phyloP scores from a whole-genome alignment of 495 filamentous ascomycete genomes.

The Talaromyces thailandensis region DNA sequence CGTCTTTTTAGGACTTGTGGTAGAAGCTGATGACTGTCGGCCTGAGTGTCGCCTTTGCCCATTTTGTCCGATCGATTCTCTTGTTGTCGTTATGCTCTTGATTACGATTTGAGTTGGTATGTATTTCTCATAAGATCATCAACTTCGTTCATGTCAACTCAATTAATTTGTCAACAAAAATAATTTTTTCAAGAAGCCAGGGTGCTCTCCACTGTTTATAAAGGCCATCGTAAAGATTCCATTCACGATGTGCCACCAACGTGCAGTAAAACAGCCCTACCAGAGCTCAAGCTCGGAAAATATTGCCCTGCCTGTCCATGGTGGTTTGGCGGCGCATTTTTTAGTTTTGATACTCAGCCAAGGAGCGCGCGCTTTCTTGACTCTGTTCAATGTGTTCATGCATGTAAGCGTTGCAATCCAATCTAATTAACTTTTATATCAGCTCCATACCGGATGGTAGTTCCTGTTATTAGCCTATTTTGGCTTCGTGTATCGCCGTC shows the following conservation, averaged over 20 bases:
- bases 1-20: constrained; percentile 4
- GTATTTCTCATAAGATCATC: background rate
- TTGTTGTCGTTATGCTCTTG: background rate
- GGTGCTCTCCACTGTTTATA: background rate
- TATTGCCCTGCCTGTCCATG: background rate
- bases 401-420: background rate
- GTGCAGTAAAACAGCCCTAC: background rate
- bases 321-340: background rate
- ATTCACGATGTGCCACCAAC: background rate
- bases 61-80: background rate
- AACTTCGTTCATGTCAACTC: background rate
- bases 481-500: background rate
- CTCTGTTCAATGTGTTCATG: background rate
- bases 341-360: background rate
- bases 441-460: background rate
- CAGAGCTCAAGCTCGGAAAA: background rate
- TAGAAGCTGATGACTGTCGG: constrained; percentile 4
- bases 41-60: constrained; percentile 4
- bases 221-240: background rate
- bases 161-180: background rate
- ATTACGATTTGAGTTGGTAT: background rate
- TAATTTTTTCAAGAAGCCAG: background rate
- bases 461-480: background rate
- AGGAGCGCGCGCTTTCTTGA: background rate
- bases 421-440: background rate